Evolutionary conservation across 2,329 filamentous ascomycete genomes (phyloP).

Genomic region (Stagonosporopsis rhizophila): DNA sequence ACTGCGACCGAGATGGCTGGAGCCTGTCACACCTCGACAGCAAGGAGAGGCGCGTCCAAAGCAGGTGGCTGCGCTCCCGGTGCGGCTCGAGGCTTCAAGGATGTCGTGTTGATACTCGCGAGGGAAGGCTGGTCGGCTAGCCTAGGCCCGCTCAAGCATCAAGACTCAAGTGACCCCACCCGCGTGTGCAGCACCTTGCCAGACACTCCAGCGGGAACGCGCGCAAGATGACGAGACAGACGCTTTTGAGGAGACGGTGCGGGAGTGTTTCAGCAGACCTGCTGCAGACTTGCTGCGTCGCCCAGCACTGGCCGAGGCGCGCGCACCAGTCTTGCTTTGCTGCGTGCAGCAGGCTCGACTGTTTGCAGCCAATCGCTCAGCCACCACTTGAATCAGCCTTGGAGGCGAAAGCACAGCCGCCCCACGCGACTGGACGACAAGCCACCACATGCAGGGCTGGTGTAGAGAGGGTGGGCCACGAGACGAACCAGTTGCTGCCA

Average conservation of each 20-base stretch:
- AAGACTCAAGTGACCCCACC: conserved; percentile 12
- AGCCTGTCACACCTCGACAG: conserved; percentile 22
- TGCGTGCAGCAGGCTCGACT: conserved; percentile 28
- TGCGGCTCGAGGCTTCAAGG: conserved; percentile 5
- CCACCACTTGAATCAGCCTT: conserved; percentile 41
- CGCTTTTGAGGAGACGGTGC: conserved; percentile 18
- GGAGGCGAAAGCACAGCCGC: conserved; percentile 28
- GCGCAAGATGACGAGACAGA: conserved; percentile 20
- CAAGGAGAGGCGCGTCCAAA: conserved; percentile 30
- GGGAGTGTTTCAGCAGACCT: conserved; percentile 37
- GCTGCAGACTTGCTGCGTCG: conserved; percentile 25
- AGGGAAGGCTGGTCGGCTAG: conserved; percentile 12
- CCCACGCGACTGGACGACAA: conserved; percentile 28
- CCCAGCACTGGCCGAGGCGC: conserved; percentile 42
- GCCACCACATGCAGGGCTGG: conserved; percentile 22
- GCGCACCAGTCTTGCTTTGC: conserved; percentile 32
- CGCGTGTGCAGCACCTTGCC: conserved; percentile 4
- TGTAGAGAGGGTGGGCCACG: conserved; percentile 4
- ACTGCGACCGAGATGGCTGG: conserved; percentile 26
- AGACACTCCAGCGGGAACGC: conserved; percentile 17
- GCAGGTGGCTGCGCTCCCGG: conserved; percentile 38
- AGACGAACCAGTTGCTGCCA: neutral
- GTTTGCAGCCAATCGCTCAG: conserved; percentile 37
- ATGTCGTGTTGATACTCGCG: conserved; percentile 5
- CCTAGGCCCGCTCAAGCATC: conserved; percentile 3